Conservation (phyloP, 208 protist genomes). For the Leishmania turanica region DNA sequence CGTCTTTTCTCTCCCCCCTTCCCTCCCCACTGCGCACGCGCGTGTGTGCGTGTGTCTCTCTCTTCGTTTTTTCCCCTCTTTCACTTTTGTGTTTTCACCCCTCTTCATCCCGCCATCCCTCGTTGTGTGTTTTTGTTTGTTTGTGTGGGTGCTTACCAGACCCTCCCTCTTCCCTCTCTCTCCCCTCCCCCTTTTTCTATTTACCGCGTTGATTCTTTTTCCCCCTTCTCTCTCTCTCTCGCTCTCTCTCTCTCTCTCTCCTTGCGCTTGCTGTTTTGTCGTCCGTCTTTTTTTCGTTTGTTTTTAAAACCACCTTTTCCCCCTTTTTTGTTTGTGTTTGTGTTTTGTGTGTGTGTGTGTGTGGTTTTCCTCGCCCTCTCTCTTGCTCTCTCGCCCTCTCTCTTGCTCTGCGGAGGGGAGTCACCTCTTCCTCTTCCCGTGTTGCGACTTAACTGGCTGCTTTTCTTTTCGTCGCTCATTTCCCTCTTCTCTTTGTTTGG, state of each 20-base stretch:
- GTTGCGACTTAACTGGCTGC: background rate
- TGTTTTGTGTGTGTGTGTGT: no score
- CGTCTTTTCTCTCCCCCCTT: background rate
- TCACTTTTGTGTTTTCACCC: background rate
- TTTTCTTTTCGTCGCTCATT: background rate
- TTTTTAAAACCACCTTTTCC: background rate
- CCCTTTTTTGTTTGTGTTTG: no score
- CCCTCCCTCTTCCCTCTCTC: no score
- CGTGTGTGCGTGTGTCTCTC: background rate
- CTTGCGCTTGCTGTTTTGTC: background rate
- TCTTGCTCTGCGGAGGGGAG: background rate
- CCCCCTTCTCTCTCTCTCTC: background rate
- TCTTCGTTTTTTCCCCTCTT: background rate
- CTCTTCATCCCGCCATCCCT: background rate
- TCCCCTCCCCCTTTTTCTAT: background rate
- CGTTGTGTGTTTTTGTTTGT: no score
- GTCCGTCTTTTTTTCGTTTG: background rate
- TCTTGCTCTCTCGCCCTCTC: background rate
- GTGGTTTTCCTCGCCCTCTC: no score
- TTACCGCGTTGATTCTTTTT: constrained; percentile 2
- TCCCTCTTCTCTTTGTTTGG: background rate
- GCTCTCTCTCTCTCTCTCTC: background rate
- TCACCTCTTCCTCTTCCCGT: background rate
- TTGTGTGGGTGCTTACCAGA: background rate
- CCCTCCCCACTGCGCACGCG: background rate